Conservation (phyloP, 164 flowering plant species). For the Nelumbo lutea region DNA sequence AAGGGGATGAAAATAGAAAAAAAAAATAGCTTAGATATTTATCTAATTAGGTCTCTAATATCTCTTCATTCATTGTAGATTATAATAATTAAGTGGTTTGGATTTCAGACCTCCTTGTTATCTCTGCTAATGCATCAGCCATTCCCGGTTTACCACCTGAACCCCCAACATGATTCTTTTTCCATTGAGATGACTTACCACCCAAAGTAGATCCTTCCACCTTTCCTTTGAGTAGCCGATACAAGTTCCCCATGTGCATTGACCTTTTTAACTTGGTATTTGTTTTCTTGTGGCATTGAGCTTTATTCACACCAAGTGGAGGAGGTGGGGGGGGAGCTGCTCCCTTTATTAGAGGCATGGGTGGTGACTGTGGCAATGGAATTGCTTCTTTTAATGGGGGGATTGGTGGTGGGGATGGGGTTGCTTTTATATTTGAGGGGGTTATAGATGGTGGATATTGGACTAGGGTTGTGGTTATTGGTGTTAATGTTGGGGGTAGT, state of each 20-base stretch:
- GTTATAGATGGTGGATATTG: constrained; percentile 16
- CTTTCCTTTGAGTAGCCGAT: too few relatives aligned
- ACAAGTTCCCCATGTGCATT: background rate
- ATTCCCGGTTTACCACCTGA: too few relatives aligned
- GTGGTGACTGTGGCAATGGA: constrained; percentile 28
- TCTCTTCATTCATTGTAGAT: background rate
- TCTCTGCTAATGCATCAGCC: background rate
- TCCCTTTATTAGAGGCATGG: constrained; percentile 1
- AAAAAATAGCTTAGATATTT: background rate
- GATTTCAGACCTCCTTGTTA: background rate
- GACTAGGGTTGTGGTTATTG: constrained; percentile 23
- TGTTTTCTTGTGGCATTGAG: constrained; percentile 35
- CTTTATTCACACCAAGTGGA: constrained; percentile 25
- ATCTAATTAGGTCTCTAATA: background rate
- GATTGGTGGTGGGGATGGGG: constrained; percentile 21
- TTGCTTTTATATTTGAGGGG: background rate
- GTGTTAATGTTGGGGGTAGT: background rate
- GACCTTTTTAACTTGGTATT: constrained; percentile 44
- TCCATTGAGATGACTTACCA: too few relatives aligned
- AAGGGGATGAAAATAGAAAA: background rate
- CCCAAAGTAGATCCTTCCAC: too few relatives aligned
- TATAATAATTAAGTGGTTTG: too few relatives aligned
- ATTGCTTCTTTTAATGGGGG: constrained; percentile 12
- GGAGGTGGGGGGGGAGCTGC: constrained; percentile 53
- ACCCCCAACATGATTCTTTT: background rate